phyloP scores from a whole-genome alignment of 768 basidiomycete genomes.

The Rhodotorula sphaerocarpa region DNA sequence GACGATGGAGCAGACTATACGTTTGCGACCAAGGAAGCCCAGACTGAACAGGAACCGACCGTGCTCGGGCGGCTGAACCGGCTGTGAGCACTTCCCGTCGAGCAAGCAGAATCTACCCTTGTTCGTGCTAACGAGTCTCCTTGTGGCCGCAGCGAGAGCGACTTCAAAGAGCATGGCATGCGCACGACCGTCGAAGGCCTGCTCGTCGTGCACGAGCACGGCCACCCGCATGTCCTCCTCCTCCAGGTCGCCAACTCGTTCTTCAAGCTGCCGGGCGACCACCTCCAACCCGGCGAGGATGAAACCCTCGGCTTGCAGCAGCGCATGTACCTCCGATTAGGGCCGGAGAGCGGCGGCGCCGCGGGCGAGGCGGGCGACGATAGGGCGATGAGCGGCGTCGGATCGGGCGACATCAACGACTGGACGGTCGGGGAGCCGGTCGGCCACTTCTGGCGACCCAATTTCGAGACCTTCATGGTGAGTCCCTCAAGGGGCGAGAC shows the following conservation, averaged over 20 bases:
- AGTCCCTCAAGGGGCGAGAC: slow-evolving; percentile 40
- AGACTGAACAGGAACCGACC: slow-evolving; percentile 84
- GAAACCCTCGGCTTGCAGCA: slow-evolving; percentile 84
- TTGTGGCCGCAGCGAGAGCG: slow-evolving; percentile 63
- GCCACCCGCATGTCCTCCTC: slow-evolving; percentile 86
- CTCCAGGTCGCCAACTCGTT: slow-evolving; percentile 97
- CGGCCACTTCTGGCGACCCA: slow-evolving; percentile 98
- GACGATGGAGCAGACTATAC: slow-evolving; percentile 67
- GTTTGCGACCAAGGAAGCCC: slow-evolving; percentile 90
- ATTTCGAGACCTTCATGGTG: slow-evolving; percentile 98
- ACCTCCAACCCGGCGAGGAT: slow-evolving; percentile 91
- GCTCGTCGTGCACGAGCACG: slow-evolving; percentile 87
- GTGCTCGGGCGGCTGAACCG: slow-evolving; percentile 89
- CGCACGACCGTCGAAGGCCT: slow-evolving; percentile 68
- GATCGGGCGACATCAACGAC: slow-evolving; percentile 61
- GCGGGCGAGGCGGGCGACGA: not conserved
- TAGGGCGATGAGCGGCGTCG: slow-evolving; percentile 7
- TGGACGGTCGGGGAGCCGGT: slow-evolving; percentile 96
- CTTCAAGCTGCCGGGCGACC: slow-evolving; percentile 99
- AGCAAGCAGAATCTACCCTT: no score
- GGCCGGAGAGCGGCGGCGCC: slow-evolving; percentile 1
- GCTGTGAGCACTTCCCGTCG: slow-evolving; percentile 43
- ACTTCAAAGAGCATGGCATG: slow-evolving; percentile 97
- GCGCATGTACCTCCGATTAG: slow-evolving; percentile 77
- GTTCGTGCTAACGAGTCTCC: no score